Evolutionary conservation across 108 stramenopile species (phyloP).

Genomic region (Cyclotella baltica): DNA sequence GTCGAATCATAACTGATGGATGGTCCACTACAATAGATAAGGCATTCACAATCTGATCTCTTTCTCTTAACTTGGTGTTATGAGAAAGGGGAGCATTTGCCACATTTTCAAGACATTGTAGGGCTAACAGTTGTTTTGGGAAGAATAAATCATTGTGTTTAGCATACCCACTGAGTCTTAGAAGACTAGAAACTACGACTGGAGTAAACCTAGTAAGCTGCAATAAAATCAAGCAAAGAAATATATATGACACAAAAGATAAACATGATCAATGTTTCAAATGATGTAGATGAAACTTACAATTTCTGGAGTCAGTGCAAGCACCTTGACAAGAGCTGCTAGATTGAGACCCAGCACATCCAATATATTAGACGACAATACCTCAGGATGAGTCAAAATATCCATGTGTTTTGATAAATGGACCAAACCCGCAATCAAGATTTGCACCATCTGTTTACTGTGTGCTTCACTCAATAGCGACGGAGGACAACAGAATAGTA

Average conservation of each 20-base stretch:
- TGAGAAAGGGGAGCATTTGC: conserved; percentile 27
- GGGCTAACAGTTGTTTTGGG: conserved; percentile 38
- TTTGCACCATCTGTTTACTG: conserved; percentile 35
- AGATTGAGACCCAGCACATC: conserved; percentile 31
- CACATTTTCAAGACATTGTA: conserved; percentile 51
- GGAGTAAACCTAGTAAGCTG: conserved; percentile 46
- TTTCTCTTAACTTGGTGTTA: conserved; percentile 42
- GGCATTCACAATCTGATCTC: conserved; percentile 41
- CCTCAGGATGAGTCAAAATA: conserved; percentile 20
- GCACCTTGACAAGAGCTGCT: conserved; percentile 44
- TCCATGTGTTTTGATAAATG: conserved; percentile 47
- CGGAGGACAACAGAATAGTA: conserved; percentile 40
- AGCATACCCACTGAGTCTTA: conserved; percentile 20
- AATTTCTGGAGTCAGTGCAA: conserved; percentile 31
- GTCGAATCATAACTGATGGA: conserved; percentile 41
- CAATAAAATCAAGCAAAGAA: conserved; percentile 1
- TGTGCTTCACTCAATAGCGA: conserved; percentile 41
- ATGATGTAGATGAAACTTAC: conserved; percentile 29
- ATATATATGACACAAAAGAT: not conserved
- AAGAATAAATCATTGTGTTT: conserved; percentile 26
- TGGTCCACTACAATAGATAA: conserved; percentile 40
- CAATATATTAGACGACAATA: conserved; percentile 6
- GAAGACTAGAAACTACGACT: conserved; percentile 47
- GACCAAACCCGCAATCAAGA: conserved; percentile 47
- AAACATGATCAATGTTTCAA: not conserved